These are phyloP conservation scores for Aureobasidium sp. DNA, from an alignment of 2,329 filamentous ascomycete species.

Conservation along the genomic window DNA sequence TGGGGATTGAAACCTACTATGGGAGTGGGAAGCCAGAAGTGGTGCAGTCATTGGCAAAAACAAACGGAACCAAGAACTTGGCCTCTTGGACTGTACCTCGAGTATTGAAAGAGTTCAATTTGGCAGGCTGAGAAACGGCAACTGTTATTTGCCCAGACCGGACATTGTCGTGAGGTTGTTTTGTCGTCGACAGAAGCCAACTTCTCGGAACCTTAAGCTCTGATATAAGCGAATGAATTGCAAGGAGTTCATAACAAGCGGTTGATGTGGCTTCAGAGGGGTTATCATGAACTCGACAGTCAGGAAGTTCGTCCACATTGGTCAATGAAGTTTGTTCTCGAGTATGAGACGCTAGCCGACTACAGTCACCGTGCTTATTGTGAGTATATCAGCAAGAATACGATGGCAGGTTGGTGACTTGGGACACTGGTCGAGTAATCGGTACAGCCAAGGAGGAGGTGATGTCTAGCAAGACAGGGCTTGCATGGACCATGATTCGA, in stretches of 20 bases:
- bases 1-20: neutral
- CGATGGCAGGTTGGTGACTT: too few relatives aligned
- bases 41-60: neutral
- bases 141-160: neutral
- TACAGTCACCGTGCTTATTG: neutral
- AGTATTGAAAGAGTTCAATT: neutral
- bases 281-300: neutral
- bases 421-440: neutral
- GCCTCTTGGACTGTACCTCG: neutral
- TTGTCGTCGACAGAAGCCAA: neutral
- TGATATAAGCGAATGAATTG: neutral
- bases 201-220: neutral
- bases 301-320: neutral
- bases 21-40: neutral
- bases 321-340: neutral
- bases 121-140: neutral
- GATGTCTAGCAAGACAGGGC: neutral
- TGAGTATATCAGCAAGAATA: neutral
- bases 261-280: neutral
- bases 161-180: neutral
- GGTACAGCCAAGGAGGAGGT: neutral
- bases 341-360: neutral
- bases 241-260: neutral
- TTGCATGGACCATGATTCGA: neutral
- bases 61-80: constrained; percentile 2